These are phyloP conservation scores for Fusarium zealandicum DNA, from an alignment of 2,329 filamentous ascomycete species.

Conservation along the genomic window DNA sequence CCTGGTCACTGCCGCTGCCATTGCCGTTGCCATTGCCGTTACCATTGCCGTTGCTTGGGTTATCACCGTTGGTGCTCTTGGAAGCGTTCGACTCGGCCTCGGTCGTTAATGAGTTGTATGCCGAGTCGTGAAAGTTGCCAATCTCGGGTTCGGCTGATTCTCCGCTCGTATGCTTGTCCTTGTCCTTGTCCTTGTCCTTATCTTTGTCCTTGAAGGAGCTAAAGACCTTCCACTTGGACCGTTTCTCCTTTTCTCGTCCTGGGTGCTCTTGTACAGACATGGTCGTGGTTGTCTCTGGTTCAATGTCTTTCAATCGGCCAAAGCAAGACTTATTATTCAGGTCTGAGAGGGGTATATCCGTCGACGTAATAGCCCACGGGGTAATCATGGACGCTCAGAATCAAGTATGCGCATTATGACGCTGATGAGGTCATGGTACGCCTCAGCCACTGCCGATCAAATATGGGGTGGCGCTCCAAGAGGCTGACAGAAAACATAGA, in stretches of 20 bases:
- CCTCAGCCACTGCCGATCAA: neutral
- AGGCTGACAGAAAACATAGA: too few species aligned
- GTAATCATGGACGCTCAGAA: neutral
- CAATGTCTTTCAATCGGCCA: neutral
- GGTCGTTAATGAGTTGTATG: constrained; percentile 35
- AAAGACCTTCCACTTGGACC: constrained; percentile 39
- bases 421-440: neutral
- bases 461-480: too few species aligned
- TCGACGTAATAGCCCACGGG: neutral
- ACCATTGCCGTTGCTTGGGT: neutral
- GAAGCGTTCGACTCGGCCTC: constrained; percentile 20
- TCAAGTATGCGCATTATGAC: neutral
- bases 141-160: constrained; percentile 7
- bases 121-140: neutral
- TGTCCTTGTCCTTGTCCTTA: constrained; percentile 24
- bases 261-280: constrained; percentile 23
- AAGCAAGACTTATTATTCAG: neutral
- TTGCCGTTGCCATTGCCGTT: neutral
- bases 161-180: constrained; percentile 24
- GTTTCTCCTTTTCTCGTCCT: constrained; percentile 33
- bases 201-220: constrained; percentile 38
- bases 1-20: neutral
- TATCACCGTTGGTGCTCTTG: constrained; percentile 6
- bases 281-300: neutral
- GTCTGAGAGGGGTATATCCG: neutral